Evolutionary conservation across 148 eudicot species (phyloP).

Genomic region (Linanthus parryae): DNA sequence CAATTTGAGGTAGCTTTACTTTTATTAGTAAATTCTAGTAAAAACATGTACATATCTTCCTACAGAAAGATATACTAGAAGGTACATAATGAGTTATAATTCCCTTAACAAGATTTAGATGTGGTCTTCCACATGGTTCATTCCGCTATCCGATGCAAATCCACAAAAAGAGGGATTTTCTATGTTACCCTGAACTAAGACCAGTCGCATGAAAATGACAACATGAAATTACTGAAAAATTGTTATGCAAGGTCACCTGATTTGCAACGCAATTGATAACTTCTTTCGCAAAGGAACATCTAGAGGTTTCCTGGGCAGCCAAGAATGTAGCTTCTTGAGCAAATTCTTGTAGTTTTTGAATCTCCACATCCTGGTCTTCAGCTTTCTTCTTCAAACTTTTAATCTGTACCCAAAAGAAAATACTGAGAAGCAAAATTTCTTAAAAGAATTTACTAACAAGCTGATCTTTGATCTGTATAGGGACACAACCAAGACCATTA

Average conservation of each 20-base stretch:
- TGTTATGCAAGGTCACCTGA: conserved; percentile 29
- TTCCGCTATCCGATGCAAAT: no score
- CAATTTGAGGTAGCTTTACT: no score
- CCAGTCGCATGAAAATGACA: no score
- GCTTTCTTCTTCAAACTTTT: conserved; percentile 60
- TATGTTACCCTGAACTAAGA: no score
- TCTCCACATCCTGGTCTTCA: conserved; percentile 60
- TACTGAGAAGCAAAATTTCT: neutral
- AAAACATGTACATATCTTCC: neutral
- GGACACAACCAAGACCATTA: neutral
- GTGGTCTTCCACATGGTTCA: no score
- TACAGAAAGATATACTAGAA: no score
- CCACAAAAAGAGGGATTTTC: no score
- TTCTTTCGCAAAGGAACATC: conserved; percentile 35
- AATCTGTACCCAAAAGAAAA: conserved; percentile 28
- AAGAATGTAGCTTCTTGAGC: conserved; percentile 41
- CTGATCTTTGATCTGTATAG: neutral
- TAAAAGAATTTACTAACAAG: neutral
- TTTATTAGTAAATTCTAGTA: neutral
- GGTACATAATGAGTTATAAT: no score
- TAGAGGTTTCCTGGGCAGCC: conserved; percentile 58
- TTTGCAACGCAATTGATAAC: conserved; percentile 35
- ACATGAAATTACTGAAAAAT: conserved; percentile 2
- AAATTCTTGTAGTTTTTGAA: conserved; percentile 39
- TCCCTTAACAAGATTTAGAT: no score